Percentiles rank a stretch among this genome's conserved stretches.
These are phyloP conservation scores for Boletus sp. DNA, from an alignment of 1,284 basidiomycete species.

Conservation along the genomic window DNA sequence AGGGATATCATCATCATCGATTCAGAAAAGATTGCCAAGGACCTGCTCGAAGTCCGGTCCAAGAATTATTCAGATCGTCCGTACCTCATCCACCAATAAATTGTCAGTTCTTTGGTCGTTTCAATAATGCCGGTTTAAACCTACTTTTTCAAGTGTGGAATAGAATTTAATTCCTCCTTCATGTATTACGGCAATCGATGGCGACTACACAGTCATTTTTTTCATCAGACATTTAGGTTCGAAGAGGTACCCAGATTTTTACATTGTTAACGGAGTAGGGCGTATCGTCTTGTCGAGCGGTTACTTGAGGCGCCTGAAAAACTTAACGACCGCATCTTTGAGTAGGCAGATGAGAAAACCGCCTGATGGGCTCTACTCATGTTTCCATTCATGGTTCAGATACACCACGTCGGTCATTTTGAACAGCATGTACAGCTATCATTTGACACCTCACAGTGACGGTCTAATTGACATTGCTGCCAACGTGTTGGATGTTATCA, in stretches of 20 bases:
- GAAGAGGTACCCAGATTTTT: background rate
- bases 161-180: constrained; percentile 38
- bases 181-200: constrained; percentile 39
- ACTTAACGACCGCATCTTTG: background rate
- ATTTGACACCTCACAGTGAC: background rate
- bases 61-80: constrained; percentile 3
- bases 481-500: background rate
- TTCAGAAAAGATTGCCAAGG: constrained; percentile 4
- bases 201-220: background rate
- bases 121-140: background rate
- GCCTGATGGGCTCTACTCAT: too few species aligned
- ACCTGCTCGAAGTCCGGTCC: constrained; percentile 1
- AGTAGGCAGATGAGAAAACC: background rate
- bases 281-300: background rate
- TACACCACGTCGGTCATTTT: background rate
- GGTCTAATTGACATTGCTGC: background rate
- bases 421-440: background rate
- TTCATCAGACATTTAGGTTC: constrained; percentile 1
- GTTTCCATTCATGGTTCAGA: background rate
- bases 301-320: background rate
- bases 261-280: background rate
- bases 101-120: background rate
- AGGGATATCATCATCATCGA: constrained; percentile 38
- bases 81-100: background rate
- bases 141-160: constrained; percentile 37